A percentile compares a stretch with the other conserved stretches of the same genome.
Conservation (phyloP, 1,139 yeast genomes). For the Sugiyamaella paludigena region DNA sequence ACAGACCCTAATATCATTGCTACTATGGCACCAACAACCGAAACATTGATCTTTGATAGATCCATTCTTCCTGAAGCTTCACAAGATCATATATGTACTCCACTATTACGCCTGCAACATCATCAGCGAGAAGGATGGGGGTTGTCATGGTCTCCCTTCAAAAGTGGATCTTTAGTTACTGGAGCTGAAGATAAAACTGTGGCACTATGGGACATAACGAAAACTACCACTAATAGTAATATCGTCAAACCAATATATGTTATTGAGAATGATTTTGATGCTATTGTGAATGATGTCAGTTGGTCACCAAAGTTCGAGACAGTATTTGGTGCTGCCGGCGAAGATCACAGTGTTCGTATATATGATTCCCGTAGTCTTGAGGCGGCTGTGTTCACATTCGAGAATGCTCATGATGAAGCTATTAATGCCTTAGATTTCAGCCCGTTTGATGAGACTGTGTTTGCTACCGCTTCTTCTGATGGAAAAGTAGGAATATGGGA, state of each 20-base stretch:
- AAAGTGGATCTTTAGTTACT: constrained; percentile 46
- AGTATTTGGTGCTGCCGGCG: constrained; percentile 71
- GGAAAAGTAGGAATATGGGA: constrained; percentile 72
- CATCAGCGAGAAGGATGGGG: constrained; percentile 71
- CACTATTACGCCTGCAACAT: constrained; percentile 44
- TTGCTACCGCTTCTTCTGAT: constrained; percentile 68
- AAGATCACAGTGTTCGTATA: constrained; percentile 64
- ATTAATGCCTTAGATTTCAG: constrained; percentile 67
- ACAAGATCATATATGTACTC: constrained; percentile 21
- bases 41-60: constrained; percentile 62
- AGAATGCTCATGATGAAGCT: constrained; percentile 43
- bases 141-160: constrained; percentile 57
- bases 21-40: constrained; percentile 75
- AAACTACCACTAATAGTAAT: constrained; percentile 15
- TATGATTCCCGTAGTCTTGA: constrained; percentile 55
- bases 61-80: constrained; percentile 28
- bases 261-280: constrained; percentile 28
- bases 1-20: constrained; percentile 66
- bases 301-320: constrained; percentile 48
- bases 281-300: constrained; percentile 41
- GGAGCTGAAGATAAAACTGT: constrained; percentile 69
- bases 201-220: constrained; percentile 59
- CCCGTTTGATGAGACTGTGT: constrained; percentile 49
- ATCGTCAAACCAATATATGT: constrained; percentile 24
- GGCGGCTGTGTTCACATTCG: constrained; percentile 25